Base-by-base conservation (phyloP, 345 rosid species). In the Rhizophora apiculata region DNA sequence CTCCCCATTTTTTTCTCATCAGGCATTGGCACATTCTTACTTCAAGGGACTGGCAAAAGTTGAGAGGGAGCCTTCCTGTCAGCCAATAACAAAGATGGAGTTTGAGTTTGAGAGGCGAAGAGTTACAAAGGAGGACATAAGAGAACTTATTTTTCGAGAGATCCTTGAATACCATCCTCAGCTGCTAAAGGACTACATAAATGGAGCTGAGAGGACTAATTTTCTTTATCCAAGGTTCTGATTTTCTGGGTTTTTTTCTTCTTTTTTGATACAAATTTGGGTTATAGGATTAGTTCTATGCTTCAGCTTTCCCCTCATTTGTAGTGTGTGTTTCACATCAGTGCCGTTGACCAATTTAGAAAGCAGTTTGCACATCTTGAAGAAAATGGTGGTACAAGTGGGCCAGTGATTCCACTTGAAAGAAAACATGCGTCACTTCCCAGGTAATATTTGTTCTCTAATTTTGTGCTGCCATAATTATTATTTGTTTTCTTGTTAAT, bases 151-250 rank as follows among this genome's bases (percentile, higher is more conserved):
- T 55, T 94, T 89, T 70, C 80, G 88, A 20, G 97, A 91, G 83
- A 89, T 89, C 69, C 82, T 94, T 18, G 98, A 94, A 69, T 94
- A 94, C 79, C 98, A 94, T 85, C 98, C 96, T 79, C 91, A 94
- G 57, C 85, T 94, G 57, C 93, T 87, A 2, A 89, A 89, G 82
- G 97, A 94, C 81, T 74, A 89, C 60, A 75, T 87, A 74, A 89
- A 80, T 76, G 99, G 99, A 58, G 83, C 92, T 58, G 99, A 94
- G 74, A 88, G 93, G 80, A 72, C 96, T 43, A 87, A 80, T 82
- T 94, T 94, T 85, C 92, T 94, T 30, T 94, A 91, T 74, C 99
- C 96, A 74, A 94, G 97, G 98, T 94, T 64, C 62, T 62, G 51
- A 53, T 57, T 70, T 59, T 65, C 64, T 37, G 48, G 15, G 34